Conservation (phyloP, 2,329 filamentous ascomycete species). For the Nemania serpens region DNA sequence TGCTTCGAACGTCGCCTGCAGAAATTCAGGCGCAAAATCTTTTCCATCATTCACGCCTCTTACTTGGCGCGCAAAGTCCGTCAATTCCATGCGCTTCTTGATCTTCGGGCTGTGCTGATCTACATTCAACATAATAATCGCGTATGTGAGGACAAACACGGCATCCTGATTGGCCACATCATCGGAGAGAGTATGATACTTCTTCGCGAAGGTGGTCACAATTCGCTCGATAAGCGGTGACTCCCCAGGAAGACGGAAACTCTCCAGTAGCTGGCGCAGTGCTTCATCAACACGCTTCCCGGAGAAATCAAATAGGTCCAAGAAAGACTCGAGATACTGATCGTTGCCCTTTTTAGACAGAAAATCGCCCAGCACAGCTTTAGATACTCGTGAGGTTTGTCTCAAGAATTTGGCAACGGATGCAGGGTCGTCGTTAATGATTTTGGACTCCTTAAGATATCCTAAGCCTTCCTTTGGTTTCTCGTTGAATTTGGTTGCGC, state of each 20-base stretch:
- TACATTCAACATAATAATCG: constrained; percentile 96
- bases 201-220: constrained; percentile 82
- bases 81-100: constrained; percentile 82
- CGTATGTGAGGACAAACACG: constrained; percentile 89
- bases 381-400: constrained; percentile 85
- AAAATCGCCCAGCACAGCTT: constrained; percentile 89
- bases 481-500: constrained; percentile 91
- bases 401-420: constrained; percentile 85
- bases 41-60: constrained; percentile 84
- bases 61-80: constrained; percentile 86
- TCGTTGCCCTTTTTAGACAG: constrained; percentile 91
- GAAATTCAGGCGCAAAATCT: constrained; percentile 82
- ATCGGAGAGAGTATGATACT: constrained; percentile 75
- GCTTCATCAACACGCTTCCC: constrained; percentile 90
- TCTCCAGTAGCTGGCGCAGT: constrained; percentile 81
- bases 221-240: constrained; percentile 92
- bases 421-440: constrained; percentile 80
- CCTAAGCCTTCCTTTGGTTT: constrained; percentile 87
- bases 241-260: constrained; percentile 93
- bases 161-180: constrained; percentile 85
- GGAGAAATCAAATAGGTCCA: constrained; percentile 85
- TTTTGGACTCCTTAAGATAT: constrained; percentile 81
- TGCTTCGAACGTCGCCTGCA: constrained; percentile 85
- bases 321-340: constrained; percentile 79
- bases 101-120: constrained; percentile 96